phyloP scores from a whole-genome alignment of 2,329 filamentous ascomycete species.

The Ceratocystis diversiconidia region DNA sequence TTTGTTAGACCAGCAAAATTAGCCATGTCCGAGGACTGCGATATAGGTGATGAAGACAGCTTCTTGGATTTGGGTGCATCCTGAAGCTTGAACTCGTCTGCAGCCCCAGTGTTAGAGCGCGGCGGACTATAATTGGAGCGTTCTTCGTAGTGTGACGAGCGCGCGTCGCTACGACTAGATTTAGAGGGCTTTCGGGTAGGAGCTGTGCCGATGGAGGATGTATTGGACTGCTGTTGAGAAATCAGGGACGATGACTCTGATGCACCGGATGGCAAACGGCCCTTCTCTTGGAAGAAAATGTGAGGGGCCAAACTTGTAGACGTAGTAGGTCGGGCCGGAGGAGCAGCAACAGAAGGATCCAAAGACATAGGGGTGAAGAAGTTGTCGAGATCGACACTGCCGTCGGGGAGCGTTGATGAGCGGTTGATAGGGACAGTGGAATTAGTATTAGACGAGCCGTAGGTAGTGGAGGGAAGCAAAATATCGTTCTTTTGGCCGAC shows the following conservation, averaged over 20 bases:
- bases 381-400: slow-evolving; percentile 45
- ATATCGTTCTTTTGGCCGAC: slow-evolving; percentile 40
- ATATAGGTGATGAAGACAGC: slow-evolving; percentile 28
- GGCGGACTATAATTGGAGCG: slow-evolving; percentile 24
- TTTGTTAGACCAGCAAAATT: slow-evolving; percentile 18
- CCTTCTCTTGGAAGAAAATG: slow-evolving; percentile 81
- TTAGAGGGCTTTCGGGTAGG: slow-evolving; percentile 37
- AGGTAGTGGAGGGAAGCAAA: slow-evolving; percentile 59
- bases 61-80: slow-evolving; percentile 59
- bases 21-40: slow-evolving; percentile 4
- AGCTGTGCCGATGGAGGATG: slow-evolving; percentile 1
- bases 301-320: slow-evolving; percentile 51
- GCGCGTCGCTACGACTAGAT: slow-evolving; percentile 31
- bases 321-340: slow-evolving; percentile 33
- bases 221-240: slow-evolving; percentile 11
- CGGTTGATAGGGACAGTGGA: slow-evolving; percentile 44
- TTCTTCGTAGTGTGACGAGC: slow-evolving; percentile 21
- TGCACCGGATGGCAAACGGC: slow-evolving; percentile 35
- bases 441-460: slow-evolving; percentile 57
- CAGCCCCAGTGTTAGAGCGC: slow-evolving; percentile 20
- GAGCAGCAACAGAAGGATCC: slow-evolving; percentile 46
- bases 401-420: slow-evolving; percentile 41
- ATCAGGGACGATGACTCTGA: slow-evolving; percentile 12
- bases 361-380: slow-evolving; percentile 66
- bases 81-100: slow-evolving; percentile 61